Conservation (phyloP, 1,284 basidiomycete genomes). For the Meripilus lineatus region DNA sequence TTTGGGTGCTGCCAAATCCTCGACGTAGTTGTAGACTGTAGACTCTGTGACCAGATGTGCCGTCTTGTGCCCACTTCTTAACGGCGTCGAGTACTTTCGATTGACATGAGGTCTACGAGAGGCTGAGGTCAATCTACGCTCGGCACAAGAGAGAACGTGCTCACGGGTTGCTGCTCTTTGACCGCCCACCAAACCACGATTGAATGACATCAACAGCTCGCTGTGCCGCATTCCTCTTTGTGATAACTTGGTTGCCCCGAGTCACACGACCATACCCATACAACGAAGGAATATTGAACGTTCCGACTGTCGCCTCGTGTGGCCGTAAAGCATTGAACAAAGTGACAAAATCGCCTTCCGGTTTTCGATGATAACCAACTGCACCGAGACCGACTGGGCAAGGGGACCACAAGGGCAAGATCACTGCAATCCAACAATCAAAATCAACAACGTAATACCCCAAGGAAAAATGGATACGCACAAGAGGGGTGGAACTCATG, state of each 20-base stretch:
- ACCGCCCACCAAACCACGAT: slow-evolving; percentile 45
- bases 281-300: slow-evolving; percentile 41
- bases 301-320: slow-evolving; percentile 29
- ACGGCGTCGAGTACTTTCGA: slow-evolving; percentile 53
- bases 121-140: slow-evolving; percentile 8
- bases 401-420: slow-evolving; percentile 68
- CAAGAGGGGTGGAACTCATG: slow-evolving; percentile 68
- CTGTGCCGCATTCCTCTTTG: slow-evolving; percentile 50
- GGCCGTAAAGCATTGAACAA: slow-evolving; percentile 65
- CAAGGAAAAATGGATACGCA: slow-evolving; percentile 32
- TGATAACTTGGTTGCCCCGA: slow-evolving; percentile 40
- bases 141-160: slow-evolving; percentile 12
- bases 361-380: slow-evolving; percentile 66
- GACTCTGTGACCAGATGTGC: slow-evolving; percentile 66
- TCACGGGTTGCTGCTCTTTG: slow-evolving; percentile 31
- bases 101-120: slow-evolving; percentile 38
- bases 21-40: slow-evolving; percentile 63
- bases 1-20: slow-evolving; percentile 54
- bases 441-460: neutral
- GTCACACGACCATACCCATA: slow-evolving; percentile 51
- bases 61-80: slow-evolving; percentile 58
- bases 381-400: slow-evolving; percentile 54
- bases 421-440: slow-evolving; percentile 39
- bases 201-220: slow-evolving; percentile 53
- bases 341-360: slow-evolving; percentile 59